phyloP scores from a whole-genome alignment of 2,329 filamentous ascomycete genomes.

The Pseudogymnoascus sp. region DNA sequence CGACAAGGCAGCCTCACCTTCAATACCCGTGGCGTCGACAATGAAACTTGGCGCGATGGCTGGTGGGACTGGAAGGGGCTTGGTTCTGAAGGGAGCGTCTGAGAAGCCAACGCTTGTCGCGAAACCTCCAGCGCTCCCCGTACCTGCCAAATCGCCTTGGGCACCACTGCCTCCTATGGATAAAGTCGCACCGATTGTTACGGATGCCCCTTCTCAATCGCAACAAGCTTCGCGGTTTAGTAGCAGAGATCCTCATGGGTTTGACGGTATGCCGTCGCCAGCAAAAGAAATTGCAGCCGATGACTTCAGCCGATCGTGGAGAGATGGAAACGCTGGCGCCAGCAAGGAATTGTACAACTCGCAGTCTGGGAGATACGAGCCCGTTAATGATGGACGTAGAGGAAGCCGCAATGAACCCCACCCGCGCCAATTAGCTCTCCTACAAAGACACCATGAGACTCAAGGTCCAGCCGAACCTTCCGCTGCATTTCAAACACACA shows the following conservation, averaged over 20 bases:
- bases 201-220: constrained; percentile 42
- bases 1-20: constrained; percentile 25
- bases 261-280: constrained; percentile 45
- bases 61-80: constrained; percentile 40
- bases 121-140: constrained; percentile 58
- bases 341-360: constrained; percentile 85
- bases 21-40: constrained; percentile 23
- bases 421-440: constrained; percentile 63
- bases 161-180: constrained; percentile 78
- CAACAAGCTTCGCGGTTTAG: constrained; percentile 41
- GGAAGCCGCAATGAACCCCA: constrained; percentile 60
- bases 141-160: constrained; percentile 85
- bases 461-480: constrained; percentile 71
- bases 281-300: constrained; percentile 87
- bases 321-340: constrained; percentile 55
- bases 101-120: constrained; percentile 67
- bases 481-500: constrained; percentile 73
- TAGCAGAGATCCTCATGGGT: constrained; percentile 46
- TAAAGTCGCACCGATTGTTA: constrained; percentile 60
- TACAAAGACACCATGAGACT: constrained; percentile 64
- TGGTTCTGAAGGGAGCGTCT: constrained; percentile 56
- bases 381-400: constrained; percentile 67
- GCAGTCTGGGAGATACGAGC: constrained; percentile 89
- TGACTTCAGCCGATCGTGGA: constrained; percentile 82
- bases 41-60: constrained; percentile 24